Conservation (phyloP, 2,329 filamentous ascomycete species). For the Geoglossum cookeanum region DNA sequence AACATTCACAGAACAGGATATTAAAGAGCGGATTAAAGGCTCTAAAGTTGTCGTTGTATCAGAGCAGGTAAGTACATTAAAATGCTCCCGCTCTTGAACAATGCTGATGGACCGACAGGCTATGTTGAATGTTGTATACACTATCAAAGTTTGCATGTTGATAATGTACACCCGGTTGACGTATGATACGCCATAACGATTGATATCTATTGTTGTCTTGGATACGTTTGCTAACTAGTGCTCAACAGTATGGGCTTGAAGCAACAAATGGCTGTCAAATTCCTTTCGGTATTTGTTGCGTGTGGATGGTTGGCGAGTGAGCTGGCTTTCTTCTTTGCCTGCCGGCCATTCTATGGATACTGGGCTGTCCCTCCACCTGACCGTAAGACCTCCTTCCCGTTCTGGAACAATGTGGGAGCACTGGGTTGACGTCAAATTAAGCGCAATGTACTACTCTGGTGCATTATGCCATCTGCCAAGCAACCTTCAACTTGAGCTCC, state of each 20-base stretch:
- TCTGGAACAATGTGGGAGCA: neutral
- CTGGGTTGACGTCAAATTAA: conserved; percentile 9
- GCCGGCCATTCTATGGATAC: conserved; percentile 35
- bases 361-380: conserved; percentile 31
- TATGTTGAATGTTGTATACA: neutral
- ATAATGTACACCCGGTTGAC: conserved; percentile 38
- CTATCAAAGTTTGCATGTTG: conserved; percentile 33
- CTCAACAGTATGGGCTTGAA: conserved; percentile 24
- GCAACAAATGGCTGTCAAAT: conserved; percentile 29
- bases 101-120: neutral
- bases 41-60: conserved; percentile 44
- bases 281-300: conserved; percentile 28
- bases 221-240: neutral
- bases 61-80: conserved; percentile 18
- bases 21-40: conserved; percentile 26
- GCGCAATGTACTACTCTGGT: conserved; percentile 37
- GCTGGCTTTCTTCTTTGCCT: conserved; percentile 33
- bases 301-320: conserved; percentile 32
- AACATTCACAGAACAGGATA: conserved; percentile 26
- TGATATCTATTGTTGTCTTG: neutral
- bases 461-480: conserved; percentile 40
- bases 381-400: neutral
- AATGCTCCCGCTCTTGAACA: neutral
- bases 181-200: conserved; percentile 15
- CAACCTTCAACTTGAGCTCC: conserved; percentile 39